Evolutionary conservation across 1,284 basidiomycete genomes (phyloP).

Genomic region (Heterobasidion occidentale): DNA sequence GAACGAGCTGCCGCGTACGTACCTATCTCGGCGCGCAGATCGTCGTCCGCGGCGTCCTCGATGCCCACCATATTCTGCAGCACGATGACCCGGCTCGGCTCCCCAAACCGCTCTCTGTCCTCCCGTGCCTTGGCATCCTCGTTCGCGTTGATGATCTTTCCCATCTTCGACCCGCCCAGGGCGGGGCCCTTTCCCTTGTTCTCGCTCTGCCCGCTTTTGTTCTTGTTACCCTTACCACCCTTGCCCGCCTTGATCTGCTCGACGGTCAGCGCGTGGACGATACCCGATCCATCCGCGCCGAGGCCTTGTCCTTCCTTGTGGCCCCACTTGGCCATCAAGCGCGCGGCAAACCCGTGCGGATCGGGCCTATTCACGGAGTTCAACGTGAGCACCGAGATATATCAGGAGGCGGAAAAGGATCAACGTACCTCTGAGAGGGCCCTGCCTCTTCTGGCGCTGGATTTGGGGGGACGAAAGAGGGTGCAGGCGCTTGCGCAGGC

Average conservation of each 20-base stretch:
- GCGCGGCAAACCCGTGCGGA: constrained; percentile 66
- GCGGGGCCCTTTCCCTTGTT: constrained; percentile 21
- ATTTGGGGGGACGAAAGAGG: constrained; percentile 17
- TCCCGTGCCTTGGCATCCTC: constrained; percentile 69
- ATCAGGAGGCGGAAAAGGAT: background rate
- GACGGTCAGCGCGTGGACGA: constrained; percentile 80
- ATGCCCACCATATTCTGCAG: constrained; percentile 82
- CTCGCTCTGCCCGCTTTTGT: constrained; percentile 11
- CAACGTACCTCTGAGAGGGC: constrained; percentile 22
- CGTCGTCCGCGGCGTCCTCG: constrained; percentile 80
- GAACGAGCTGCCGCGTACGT: constrained; percentile 17
- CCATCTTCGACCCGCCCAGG: constrained; percentile 52
- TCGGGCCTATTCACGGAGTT: constrained; percentile 29
- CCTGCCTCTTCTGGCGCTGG: constrained; percentile 22
- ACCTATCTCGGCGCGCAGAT: constrained; percentile 83
- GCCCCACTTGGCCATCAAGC: constrained; percentile 89
- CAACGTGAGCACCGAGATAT: background rate
- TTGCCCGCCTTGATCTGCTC: constrained; percentile 52
- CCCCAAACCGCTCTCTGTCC: constrained; percentile 74
- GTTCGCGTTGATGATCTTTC: constrained; percentile 82
- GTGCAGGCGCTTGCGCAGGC: constrained; percentile 17
- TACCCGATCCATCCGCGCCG: constrained; percentile 76
- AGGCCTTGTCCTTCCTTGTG: constrained; percentile 90
- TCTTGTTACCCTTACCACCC: constrained; percentile 24
- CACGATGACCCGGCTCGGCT: constrained; percentile 82